Conservation (phyloP, 106 monocot species). For the Allium cepa region DNA sequence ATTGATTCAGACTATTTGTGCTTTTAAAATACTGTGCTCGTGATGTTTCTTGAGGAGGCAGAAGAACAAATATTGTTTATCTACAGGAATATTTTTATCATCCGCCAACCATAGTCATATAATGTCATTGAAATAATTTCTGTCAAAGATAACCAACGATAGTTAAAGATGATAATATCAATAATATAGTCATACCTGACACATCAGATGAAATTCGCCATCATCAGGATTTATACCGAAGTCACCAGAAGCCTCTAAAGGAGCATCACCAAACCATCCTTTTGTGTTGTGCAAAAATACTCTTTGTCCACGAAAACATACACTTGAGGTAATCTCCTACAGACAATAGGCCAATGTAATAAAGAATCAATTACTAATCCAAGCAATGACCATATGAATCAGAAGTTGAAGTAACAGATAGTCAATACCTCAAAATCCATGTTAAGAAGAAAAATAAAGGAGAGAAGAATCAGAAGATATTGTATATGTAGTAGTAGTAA, state of each 20-base stretch:
- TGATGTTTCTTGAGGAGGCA: no score
- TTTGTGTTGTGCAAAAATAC: constrained; percentile 94
- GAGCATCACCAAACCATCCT: constrained; percentile 94
- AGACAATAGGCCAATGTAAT: constrained; percentile 12
- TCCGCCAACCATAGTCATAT: no score
- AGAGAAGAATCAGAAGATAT: not conserved
- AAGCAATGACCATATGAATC: not conserved
- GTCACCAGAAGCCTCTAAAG: constrained; percentile 94
- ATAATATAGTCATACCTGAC: constrained; percentile 49
- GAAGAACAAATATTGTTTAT: no score
- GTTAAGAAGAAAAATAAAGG: no score
- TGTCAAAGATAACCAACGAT: no score
- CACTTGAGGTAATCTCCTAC: constrained; percentile 54
- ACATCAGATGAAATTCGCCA: constrained; percentile 99
- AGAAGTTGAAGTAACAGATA: not conserved
- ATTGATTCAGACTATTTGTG: no score
- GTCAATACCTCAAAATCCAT: no score
- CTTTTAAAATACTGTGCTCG: no score
- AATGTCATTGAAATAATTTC: no score
- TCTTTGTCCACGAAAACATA: constrained; percentile 93
- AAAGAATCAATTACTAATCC: not conserved
- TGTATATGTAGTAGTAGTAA: no score
- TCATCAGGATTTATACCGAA: constrained; percentile 93
- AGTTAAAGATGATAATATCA: not conserved
- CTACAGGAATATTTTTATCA: no score